Evolutionary conservation across 495 filamentous ascomycete species (phyloP), one percentile per base, ranked within the genome.

Genomic region (Aspergillus asperescens): DNA sequence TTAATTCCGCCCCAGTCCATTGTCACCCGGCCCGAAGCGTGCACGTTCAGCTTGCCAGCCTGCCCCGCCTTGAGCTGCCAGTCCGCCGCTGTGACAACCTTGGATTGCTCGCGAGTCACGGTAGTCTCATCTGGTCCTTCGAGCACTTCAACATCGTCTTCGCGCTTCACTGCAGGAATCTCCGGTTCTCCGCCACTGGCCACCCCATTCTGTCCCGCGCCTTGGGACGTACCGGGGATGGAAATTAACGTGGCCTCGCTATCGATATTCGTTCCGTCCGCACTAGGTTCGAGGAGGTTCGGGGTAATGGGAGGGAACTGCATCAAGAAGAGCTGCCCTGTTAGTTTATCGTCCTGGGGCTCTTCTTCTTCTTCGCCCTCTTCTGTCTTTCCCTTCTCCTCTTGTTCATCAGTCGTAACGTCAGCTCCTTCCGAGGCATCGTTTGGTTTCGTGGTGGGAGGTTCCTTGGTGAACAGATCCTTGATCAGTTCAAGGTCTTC

Each of bases 271-370:
- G 62, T 48, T 19, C 37, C 42, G 24, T 52, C 51, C 18, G 42
- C 48, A 9, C 58, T 63, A 5, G 70, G 62, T 12, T 75, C 49
- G 20, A 63, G 55, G 42, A 81, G 71, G 48, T 71, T 74, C 43
- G 78, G 78, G 0, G 78, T 72, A 57, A 79, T 69, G 2, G 78
- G 78, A 7, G 78, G 78, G 59, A 81, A 76, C 56, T 81, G 78
- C 62, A 81, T 74, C 16, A 81, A 62, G 62, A 77, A 80, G 22
- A 78, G 62, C 31, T 72, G 66, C 19, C 75, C 73, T 6, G 65
- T 47, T 15, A 72, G 58, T 28, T 68, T 64, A 48, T 70, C 61
- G 43, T 67, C 58, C 44, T 46, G 35, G 5, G 39, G 18, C 32
- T 69, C 62, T 48, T 69, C 65, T 37, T 68, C 62, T 16, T 62